Evolutionary conservation across 192 early-diverging fungal species (phyloP).

Genomic region (Globomyces pollinis-pini): DNA sequence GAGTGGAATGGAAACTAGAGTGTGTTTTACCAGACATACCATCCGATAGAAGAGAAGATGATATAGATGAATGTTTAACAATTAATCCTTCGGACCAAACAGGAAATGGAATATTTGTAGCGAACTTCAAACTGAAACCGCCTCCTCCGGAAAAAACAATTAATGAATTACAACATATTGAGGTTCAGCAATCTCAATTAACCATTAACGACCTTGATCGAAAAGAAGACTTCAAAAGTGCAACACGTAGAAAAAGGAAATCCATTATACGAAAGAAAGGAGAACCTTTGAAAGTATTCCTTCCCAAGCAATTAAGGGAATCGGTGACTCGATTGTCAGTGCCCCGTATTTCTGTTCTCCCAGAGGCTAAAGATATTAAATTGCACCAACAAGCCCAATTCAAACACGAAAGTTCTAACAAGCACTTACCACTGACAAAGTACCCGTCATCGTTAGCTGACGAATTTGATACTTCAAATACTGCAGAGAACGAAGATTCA

Average conservation of each 20-base stretch:
- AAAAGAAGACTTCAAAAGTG: neutral
- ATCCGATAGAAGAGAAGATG: conserved; percentile 18
- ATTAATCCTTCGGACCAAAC: conserved; percentile 49
- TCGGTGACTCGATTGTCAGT: conserved; percentile 15
- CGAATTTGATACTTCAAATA: neutral
- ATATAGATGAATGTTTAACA: conserved; percentile 43
- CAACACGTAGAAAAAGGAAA: neutral
- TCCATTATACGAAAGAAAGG: conserved; percentile 7
- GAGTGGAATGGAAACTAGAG: conserved; percentile 30
- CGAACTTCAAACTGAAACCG: conserved; percentile 59
- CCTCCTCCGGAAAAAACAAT: neutral
- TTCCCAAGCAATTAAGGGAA: conserved; percentile 10
- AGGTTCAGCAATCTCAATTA: too few relatives aligned
- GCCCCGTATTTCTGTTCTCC: neutral
- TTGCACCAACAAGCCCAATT: neutral
- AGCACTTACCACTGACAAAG: too few relatives aligned
- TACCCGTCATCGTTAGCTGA: too few relatives aligned
- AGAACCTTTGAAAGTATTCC: neutral
- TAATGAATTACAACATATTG: neutral
- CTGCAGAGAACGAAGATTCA: neutral
- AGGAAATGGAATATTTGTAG: conserved; percentile 91
- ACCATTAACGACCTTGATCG: conserved; percentile 10
- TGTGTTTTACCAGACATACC: conserved; percentile 39
- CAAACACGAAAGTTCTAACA: neutral
- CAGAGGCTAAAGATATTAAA: neutral